phyloP scores from a whole-genome alignment of 805 yeast species.

The Zygoascus flipseniorum region DNA sequence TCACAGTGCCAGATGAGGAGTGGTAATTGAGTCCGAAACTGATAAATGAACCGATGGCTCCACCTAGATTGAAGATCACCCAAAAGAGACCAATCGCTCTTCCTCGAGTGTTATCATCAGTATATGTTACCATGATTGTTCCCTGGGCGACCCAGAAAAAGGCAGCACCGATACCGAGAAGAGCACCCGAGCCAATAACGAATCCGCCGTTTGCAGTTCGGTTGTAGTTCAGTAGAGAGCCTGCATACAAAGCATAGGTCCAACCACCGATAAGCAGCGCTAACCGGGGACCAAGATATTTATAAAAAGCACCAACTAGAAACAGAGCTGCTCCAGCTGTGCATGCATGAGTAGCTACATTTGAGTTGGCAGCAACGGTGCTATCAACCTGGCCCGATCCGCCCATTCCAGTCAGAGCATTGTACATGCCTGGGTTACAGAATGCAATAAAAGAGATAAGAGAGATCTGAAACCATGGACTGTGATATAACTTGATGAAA shows the following conservation, averaged over 20 bases:
- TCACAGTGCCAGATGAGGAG: conserved; percentile 28
- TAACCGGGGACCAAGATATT: conserved; percentile 21
- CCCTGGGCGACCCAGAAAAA: conserved; percentile 53
- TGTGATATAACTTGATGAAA: neutral
- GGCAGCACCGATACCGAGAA: conserved; percentile 46
- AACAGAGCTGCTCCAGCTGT: conserved; percentile 22
- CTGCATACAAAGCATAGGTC: conserved; percentile 46
- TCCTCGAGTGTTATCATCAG: conserved; percentile 44
- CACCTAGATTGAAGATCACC: conserved; percentile 54
- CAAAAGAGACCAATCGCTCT: conserved; percentile 46
- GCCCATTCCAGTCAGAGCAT: conserved; percentile 43
- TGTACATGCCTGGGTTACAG: conserved; percentile 45
- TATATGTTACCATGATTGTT: conserved; percentile 43
- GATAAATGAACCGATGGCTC: conserved; percentile 48
- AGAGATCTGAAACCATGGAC: conserved; percentile 32
- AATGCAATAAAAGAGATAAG: conserved; percentile 40
- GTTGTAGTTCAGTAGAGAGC: conserved; percentile 41
- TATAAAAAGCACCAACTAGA: conserved; percentile 22
- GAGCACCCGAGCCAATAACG: conserved; percentile 49
- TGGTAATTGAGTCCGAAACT: conserved; percentile 45
- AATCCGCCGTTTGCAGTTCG: conserved; percentile 38
- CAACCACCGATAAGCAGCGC: conserved; percentile 42
- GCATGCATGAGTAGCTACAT: conserved; percentile 20
- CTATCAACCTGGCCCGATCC: conserved; percentile 33
- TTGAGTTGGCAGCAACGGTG: conserved; percentile 20